Evolutionary conservation across 495 filamentous ascomycete species (phyloP).

Genomic region (Aspergillus leporis): DNA sequence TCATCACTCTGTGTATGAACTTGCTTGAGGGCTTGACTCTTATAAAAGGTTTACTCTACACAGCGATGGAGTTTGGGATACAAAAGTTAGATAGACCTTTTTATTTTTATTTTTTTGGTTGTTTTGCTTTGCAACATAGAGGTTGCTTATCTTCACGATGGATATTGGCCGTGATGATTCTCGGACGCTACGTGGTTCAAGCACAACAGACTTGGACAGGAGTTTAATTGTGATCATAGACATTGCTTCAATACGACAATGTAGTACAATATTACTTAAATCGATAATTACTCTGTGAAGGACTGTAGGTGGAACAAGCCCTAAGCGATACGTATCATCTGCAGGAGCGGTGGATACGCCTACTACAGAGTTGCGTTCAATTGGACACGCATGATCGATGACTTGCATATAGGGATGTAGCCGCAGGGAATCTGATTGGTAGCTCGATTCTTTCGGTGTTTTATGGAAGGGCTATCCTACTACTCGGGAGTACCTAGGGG

Average conservation of each 20-base stretch:
- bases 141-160: background rate
- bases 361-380: background rate
- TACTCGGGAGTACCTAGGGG: too few species aligned
- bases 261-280: background rate
- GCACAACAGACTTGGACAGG: background rate
- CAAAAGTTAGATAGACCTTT: conserved; percentile 12
- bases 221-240: background rate
- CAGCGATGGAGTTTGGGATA: conserved; percentile 13
- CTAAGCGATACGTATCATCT: background rate
- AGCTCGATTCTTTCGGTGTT: background rate
- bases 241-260: background rate
- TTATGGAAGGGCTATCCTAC: background rate
- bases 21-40: background rate
- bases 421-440: background rate
- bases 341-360: background rate
- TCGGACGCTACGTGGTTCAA: background rate
- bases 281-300: background rate
- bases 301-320: background rate
- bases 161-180: background rate
- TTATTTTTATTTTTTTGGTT: conserved; percentile 2
- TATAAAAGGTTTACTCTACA: conserved; percentile 4
- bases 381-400: background rate
- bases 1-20: conserved; percentile 3
- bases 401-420: background rate
- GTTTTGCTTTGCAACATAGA: background rate